Percentiles rank a stretch among this genome's conserved stretches.
These are phyloP conservation scores for Globisporangium splendens DNA, from an alignment of 352 stramenopile species.

Conservation along the genomic window DNA sequence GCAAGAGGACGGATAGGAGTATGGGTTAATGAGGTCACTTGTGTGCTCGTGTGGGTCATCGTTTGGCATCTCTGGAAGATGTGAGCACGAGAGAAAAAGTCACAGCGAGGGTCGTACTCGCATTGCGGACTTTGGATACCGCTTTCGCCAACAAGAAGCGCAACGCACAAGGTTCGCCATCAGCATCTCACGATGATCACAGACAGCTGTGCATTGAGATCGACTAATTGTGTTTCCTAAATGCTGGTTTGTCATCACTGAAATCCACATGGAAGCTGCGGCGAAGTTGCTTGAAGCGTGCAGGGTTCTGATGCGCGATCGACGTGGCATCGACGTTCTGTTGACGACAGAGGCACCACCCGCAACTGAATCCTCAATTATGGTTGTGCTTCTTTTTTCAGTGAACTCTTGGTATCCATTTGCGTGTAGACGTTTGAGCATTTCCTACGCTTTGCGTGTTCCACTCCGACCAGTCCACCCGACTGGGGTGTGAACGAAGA, in stretches of 20 bases:
- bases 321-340: conserved; percentile 51
- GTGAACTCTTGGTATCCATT: neutral
- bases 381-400: neutral
- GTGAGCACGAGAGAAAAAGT: conserved; percentile 17
- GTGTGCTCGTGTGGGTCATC: neutral
- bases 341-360: conserved; percentile 35
- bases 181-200: neutral
- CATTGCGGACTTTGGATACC: conserved; percentile 10
- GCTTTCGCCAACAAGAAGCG: conserved; percentile 8
- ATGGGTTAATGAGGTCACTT: neutral
- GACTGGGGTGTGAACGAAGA: conserved; percentile 36
- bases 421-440: conserved; percentile 30
- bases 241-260: too few species aligned
- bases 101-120: conserved; percentile 9
- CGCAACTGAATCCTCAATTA: neutral
- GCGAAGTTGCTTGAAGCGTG: conserved; percentile 31
- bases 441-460: conserved; percentile 29
- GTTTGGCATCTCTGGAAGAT: conserved; percentile 17
- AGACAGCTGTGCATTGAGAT: too few species aligned
- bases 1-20: neutral
- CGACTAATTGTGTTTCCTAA: neutral
- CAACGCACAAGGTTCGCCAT: conserved; percentile 19
- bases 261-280: conserved; percentile 3
- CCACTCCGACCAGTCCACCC: neutral
- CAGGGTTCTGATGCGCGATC: conserved; percentile 68